Conservation (phyloP, 2,329 filamentous ascomycete genomes). For the Aspergillus ibericus region DNA sequence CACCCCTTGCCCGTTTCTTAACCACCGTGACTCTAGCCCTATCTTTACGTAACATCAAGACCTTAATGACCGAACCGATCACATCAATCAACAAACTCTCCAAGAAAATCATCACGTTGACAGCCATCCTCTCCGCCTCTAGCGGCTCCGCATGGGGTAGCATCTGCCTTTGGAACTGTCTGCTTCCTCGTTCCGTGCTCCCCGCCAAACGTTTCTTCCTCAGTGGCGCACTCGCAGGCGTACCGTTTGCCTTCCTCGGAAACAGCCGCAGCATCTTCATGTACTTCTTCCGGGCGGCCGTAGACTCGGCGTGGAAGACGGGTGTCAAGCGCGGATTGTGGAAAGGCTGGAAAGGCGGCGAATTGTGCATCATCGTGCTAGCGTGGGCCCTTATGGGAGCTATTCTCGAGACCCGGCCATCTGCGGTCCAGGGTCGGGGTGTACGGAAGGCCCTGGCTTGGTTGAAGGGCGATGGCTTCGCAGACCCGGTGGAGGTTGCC, state of each 20-base stretch:
- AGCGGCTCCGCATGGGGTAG: constrained; percentile 85
- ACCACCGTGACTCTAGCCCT: constrained; percentile 68
- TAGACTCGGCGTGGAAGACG: constrained; percentile 88
- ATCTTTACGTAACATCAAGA: constrained; percentile 66
- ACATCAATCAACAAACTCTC: constrained; percentile 66
- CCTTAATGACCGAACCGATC: constrained; percentile 69
- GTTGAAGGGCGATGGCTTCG: constrained; percentile 72
- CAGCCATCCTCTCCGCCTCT: constrained; percentile 76
- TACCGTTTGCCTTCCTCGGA: constrained; percentile 72
- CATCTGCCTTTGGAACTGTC: constrained; percentile 82
- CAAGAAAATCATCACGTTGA: constrained; percentile 69
- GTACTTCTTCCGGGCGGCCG: constrained; percentile 73
- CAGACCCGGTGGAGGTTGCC: constrained; percentile 62
- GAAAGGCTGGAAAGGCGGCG: constrained; percentile 76
- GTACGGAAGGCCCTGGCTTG: constrained; percentile 73
- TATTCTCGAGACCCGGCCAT: constrained; percentile 71
- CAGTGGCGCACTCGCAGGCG: constrained; percentile 78
- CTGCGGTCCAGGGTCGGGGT: constrained; percentile 64
- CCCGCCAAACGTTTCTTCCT: constrained; percentile 87
- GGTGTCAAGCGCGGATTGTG: constrained; percentile 89
- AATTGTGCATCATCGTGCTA: constrained; percentile 78
- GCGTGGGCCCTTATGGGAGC: constrained; percentile 76
- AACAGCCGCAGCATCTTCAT: constrained; percentile 65
- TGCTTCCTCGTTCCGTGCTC: constrained; percentile 71
- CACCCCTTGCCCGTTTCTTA: constrained; percentile 68